A percentile compares a stretch with the other conserved stretches of the same genome.
Conservation (phyloP, 805 yeast genomes). For the Kuraishia floccosa region DNA sequence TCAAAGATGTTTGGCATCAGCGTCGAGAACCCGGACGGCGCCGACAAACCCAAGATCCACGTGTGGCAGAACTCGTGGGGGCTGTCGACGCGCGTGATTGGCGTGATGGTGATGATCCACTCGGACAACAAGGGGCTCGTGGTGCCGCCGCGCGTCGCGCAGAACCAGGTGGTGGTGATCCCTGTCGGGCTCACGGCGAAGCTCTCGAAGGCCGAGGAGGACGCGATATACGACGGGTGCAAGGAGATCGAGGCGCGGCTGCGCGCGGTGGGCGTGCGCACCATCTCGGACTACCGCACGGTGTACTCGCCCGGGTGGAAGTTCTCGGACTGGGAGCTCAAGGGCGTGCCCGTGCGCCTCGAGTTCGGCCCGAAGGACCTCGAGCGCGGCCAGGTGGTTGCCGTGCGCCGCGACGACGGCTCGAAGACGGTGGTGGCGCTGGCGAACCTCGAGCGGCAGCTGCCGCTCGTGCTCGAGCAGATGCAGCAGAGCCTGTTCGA, state of each 20-base stretch:
- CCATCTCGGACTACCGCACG: slow-evolving; percentile 78
- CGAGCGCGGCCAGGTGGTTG: slow-evolving; percentile 65
- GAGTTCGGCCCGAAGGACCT: slow-evolving; percentile 97
- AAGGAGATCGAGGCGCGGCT: slow-evolving; percentile 55
- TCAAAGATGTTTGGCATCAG: slow-evolving; percentile 95
- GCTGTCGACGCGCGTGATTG: slow-evolving; percentile 93
- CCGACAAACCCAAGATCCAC: slow-evolving; percentile 71
- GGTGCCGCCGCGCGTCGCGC: slow-evolving; percentile 94
- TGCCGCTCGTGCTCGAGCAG: slow-evolving; percentile 71
- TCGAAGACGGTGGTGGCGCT: slow-evolving; percentile 60
- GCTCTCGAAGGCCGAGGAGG: slow-evolving; percentile 67
- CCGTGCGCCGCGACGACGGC: slow-evolving; percentile 89
- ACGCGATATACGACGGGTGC: slow-evolving; percentile 60
- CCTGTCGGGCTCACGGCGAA: slow-evolving; percentile 93
- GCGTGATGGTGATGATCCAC: slow-evolving; percentile 99
- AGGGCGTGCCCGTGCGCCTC: slow-evolving; percentile 88
- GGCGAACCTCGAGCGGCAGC: slow-evolving; percentile 47
- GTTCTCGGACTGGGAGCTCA: slow-evolving; percentile 93
- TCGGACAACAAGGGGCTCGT: slow-evolving; percentile 98
- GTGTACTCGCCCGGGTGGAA: slow-evolving; percentile 99
- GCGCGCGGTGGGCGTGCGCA: slow-evolving; percentile 55
- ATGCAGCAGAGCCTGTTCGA: slow-evolving; percentile 68
- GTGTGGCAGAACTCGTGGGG: slow-evolving; percentile 99
- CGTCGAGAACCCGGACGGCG: slow-evolving; percentile 91
- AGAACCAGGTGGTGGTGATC: slow-evolving; percentile 80